phyloP scores from a whole-genome alignment of 345 rosid genomes.

The Turnera subulata region DNA sequence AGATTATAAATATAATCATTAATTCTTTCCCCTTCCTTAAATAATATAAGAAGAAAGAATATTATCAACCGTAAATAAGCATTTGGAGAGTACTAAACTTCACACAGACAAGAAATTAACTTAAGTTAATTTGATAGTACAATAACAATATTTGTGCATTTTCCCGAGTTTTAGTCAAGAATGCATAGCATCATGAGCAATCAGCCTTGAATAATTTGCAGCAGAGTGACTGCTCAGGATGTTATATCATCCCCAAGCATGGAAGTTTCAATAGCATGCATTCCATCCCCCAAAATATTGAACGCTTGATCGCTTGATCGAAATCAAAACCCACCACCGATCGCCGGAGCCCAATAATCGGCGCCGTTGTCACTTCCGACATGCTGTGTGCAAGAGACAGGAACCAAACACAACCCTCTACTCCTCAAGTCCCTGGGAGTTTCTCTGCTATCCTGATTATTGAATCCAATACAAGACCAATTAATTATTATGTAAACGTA shows the following conservation, averaged over 20 bases:
- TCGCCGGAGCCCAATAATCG: constrained; percentile 75
- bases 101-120: too few relatives aligned
- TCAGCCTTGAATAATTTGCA: constrained; percentile 44
- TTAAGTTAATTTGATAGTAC: too few relatives aligned
- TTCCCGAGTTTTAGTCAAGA: constrained; percentile 2
- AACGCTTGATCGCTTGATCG: not conserved
- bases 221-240: constrained; percentile 60
- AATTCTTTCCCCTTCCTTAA: not conserved
- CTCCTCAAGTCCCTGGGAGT: constrained; percentile 53
- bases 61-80: not conserved
- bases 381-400: constrained; percentile 59
- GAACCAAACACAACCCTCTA: constrained; percentile 83
- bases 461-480: not conserved
- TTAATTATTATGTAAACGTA: too few relatives aligned
- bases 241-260: constrained; percentile 36
- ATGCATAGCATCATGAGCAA: constrained; percentile 74
- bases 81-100: too few relatives aligned
- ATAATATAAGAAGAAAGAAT: constrained; percentile 3
- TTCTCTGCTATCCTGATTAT: constrained; percentile 35
- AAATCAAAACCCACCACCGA: constrained; percentile 45
- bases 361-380: constrained; percentile 66
- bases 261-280: constrained; percentile 5
- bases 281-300: too few relatives aligned
- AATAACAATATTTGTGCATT: too few relatives aligned
- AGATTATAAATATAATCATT: not conserved